Percentiles rank a stretch among this genome's conserved stretches.
Evolutionary conservation across 345 rosid species (phyloP).

Genomic region (Citrus glauca): DNA sequence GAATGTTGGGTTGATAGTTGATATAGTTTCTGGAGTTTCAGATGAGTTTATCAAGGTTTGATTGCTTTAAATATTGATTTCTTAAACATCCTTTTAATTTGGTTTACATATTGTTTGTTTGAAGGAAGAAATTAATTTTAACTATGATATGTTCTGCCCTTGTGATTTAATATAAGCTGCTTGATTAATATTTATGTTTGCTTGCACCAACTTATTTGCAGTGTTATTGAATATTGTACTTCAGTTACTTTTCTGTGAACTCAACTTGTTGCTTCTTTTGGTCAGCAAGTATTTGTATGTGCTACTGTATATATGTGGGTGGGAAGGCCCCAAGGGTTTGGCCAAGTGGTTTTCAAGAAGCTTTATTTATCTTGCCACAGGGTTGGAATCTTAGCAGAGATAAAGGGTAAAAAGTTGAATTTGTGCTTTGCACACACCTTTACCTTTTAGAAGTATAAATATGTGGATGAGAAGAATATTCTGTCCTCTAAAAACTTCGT

Average conservation of each 20-base stretch:
- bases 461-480: neutral
- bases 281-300: neutral
- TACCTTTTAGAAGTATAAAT: no score
- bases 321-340: no score
- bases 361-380: no score
- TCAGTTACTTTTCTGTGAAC: neutral
- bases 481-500: neutral
- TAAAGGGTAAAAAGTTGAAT: no score
- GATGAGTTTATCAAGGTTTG: conserved; percentile 76
- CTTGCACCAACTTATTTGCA: neutral
- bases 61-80: neutral
- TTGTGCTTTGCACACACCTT: no score
- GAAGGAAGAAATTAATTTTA: neutral
- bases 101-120: neutral
- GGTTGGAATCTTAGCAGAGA: no score
- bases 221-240: neutral
- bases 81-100: neutral
- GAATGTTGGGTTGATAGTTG: conserved; percentile 60
- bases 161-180: neutral
- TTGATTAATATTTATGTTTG: neutral
- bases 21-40: conserved; percentile 62
- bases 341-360: no score
- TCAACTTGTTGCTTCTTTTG: conserved; percentile 1
- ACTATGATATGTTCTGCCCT: neutral
- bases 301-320: neutral